Base-by-base conservation (phyloP, 2,329 filamentous ascomycete genomes). In the Cordyceps fumosorosea region DNA sequence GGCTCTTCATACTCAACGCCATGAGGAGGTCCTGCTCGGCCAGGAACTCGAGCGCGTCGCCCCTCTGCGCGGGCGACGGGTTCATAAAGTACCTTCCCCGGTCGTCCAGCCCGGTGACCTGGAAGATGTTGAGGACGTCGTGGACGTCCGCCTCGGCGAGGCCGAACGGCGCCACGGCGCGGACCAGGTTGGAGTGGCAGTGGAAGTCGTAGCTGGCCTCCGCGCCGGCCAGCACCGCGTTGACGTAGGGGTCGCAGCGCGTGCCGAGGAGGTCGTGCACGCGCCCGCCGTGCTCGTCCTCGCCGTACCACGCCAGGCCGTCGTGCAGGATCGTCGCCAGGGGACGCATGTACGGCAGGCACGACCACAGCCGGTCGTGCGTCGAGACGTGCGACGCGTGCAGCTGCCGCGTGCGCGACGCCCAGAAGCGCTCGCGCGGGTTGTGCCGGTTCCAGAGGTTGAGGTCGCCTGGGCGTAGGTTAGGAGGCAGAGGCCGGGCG, bases 71-170 rank as follows among this genome's bases (percentile, higher is more conserved):
- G 0, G 84, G 84, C 62, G 80, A 83, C 0, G 84, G 81, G 62
- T 80, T 85, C 82, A 96, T 96, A 64, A 90, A 93, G 67, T 93
- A 93, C 58, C 85, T 82, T 0, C 89, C 90, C 64, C 87, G 69
- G 59, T 83, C 78, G 68, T 95, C 88, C 53, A 95, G 71, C 0
- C 90, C 90, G 0, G 91, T 95, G 7, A 93, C 89, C 72, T 96
- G 91, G 71, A 96, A 95, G 3, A 96, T 79, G 69, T 96, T 96
- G 60, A 96, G 80, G 0, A 96, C 90, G 71, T 96, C 90, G 69
- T 96, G 91, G 1, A 95, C 85, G 70, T 95, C 90, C 34, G 79
- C 78, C 74, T 95, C 91, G 5, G 78, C 81, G 48, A 95, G 72
- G 0, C 89, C 89, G 64, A 80, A 86, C 0, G 87, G 86, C 1